Percentiles rank a stretch among this genome's conserved stretches.
phyloP scores from a whole-genome alignment of 768 basidiomycete species.

The Russula abietina region DNA sequence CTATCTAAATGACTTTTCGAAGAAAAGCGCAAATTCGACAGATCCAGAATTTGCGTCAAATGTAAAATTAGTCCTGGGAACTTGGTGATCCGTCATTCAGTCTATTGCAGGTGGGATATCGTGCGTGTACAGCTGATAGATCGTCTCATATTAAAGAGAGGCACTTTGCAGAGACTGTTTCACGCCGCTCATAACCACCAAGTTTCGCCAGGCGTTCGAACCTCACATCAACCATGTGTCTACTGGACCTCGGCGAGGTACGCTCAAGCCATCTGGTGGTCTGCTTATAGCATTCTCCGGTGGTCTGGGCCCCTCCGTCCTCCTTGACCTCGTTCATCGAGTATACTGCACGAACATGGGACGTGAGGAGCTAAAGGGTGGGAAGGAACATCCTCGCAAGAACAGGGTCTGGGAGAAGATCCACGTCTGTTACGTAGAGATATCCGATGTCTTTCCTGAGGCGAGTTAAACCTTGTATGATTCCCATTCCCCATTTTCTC shows the following conservation, averaged over 20 bases:
- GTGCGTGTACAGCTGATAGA: slow-evolving; percentile 2
- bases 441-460: slow-evolving; percentile 51
- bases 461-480: slow-evolving; percentile 37
- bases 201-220: slow-evolving; percentile 61
- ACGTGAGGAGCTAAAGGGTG: slow-evolving; percentile 39
- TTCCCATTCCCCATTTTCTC: background rate
- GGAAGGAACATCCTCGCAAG: slow-evolving; percentile 62
- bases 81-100: slow-evolving; percentile 69
- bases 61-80: slow-evolving; percentile 64
- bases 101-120: slow-evolving; percentile 70
- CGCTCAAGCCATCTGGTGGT: slow-evolving; percentile 61
- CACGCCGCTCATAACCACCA: slow-evolving; percentile 50
- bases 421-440: slow-evolving; percentile 64
- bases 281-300: slow-evolving; percentile 72
- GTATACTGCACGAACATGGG: slow-evolving; percentile 44
- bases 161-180: slow-evolving; percentile 52
- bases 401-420: slow-evolving; percentile 56
- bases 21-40: slow-evolving; percentile 67
- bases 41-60: slow-evolving; percentile 61
- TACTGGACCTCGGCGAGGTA: slow-evolving; percentile 50
- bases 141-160: background rate
- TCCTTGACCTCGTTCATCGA: slow-evolving; percentile 61
- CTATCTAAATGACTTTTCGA: background rate
- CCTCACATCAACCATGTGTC: slow-evolving; percentile 54
- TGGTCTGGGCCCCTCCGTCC: slow-evolving; percentile 66